These are phyloP conservation scores for Pythium sukuiense DNA, from an alignment of 352 stramenopile genomes.

Conservation along the genomic window DNA sequence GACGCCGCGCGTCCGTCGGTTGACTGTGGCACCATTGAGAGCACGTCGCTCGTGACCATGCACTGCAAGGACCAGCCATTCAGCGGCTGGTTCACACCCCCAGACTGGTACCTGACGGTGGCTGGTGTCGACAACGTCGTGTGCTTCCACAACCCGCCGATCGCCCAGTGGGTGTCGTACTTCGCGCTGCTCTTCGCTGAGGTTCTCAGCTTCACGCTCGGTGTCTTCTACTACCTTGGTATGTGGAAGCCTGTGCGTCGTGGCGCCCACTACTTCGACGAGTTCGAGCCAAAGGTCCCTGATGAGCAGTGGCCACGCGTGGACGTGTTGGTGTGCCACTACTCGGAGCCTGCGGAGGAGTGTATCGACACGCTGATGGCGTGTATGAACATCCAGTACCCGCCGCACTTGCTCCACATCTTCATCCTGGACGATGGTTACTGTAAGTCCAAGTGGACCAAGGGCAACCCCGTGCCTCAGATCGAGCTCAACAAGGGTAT, in stretches of 20 bases:
- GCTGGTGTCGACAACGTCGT: constrained; percentile 60
- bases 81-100: constrained; percentile 49
- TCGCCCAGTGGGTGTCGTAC: constrained; percentile 44
- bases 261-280: constrained; percentile 49
- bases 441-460: constrained; percentile 49
- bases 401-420: constrained; percentile 45
- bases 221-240: constrained; percentile 44
- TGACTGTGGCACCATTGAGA: constrained; percentile 63
- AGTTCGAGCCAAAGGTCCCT: constrained; percentile 45
- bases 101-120: constrained; percentile 41
- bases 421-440: constrained; percentile 53
- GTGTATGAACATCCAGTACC: constrained; percentile 58
- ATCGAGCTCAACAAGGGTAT: constrained; percentile 49
- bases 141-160: constrained; percentile 43
- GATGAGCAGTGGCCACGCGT: constrained; percentile 49
- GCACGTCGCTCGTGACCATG: constrained; percentile 54
- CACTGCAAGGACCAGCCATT: constrained; percentile 47
- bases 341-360: constrained; percentile 51
- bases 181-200: constrained; percentile 39
- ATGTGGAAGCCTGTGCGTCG: constrained; percentile 55
- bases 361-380: constrained; percentile 51
- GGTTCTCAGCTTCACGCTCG: constrained; percentile 39
- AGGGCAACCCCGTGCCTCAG: constrained; percentile 37
- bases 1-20: constrained; percentile 46
- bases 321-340: constrained; percentile 52